Conservation (phyloP, 208 protist genomes). For the Crithidia bombi region DNA sequence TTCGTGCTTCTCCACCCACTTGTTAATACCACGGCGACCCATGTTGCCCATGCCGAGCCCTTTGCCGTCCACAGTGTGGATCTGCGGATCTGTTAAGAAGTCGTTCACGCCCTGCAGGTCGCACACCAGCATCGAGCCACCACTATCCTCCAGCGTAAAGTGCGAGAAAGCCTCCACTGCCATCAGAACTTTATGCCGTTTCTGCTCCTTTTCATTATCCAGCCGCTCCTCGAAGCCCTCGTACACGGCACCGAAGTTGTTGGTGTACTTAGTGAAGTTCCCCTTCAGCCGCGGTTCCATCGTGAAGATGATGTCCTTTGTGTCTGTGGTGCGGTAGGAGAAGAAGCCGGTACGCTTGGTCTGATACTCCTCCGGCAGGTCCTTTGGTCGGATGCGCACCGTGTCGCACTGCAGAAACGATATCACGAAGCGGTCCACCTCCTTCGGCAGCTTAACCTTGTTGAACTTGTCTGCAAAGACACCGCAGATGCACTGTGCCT, state of each 20-base stretch:
- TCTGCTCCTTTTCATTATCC: slow-evolving; percentile 38
- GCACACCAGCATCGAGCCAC: slow-evolving; percentile 75
- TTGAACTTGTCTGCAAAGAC: slow-evolving; percentile 85
- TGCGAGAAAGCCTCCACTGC: slow-evolving; percentile 89
- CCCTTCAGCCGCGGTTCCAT: slow-evolving; percentile 86
- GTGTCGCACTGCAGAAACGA: slow-evolving; percentile 90
- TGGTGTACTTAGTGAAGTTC: slow-evolving; percentile 90
- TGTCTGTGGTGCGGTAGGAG: slow-evolving; percentile 68
- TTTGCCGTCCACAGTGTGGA: slow-evolving; percentile 79
- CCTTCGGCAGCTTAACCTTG: slow-evolving; percentile 32
- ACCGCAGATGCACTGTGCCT: slow-evolving; percentile 87
- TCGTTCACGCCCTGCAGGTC: slow-evolving; percentile 87
- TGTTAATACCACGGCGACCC: slow-evolving; percentile 78
- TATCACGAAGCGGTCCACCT: slow-evolving; percentile 57
- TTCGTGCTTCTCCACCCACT: slow-evolving; percentile 67
- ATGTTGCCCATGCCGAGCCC: slow-evolving; percentile 87
- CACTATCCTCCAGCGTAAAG: slow-evolving; percentile 73
- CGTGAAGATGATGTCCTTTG: slow-evolving; percentile 66
- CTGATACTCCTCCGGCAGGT: slow-evolving; percentile 55
- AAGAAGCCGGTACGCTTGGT: slow-evolving; percentile 64
- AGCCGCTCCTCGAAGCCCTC: slow-evolving; percentile 63
- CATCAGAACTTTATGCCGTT: slow-evolving; percentile 57
- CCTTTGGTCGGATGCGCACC: slow-evolving; percentile 52
- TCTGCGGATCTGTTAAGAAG: slow-evolving; percentile 87
- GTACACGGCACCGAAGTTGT: slow-evolving; percentile 80